Conservation (phyloP, 495 filamentous ascomycete genomes). For the Cercophora scortea region DNA sequence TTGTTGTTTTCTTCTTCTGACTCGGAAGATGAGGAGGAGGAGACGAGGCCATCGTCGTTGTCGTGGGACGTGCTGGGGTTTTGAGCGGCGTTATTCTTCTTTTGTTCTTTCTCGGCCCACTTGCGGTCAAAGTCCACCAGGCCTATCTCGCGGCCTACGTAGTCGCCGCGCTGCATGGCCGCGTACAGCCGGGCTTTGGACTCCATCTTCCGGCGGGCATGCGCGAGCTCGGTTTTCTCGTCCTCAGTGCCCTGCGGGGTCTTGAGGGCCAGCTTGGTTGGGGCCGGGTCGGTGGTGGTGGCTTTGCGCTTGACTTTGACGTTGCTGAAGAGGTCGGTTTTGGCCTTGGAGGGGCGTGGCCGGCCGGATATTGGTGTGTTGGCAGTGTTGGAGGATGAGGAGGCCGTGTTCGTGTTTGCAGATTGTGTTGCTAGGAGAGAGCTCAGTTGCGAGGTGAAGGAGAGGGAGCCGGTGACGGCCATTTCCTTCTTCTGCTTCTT, state of each 20-base stretch:
- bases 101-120: slow-evolving; percentile 63
- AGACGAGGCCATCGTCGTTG: slow-evolving; percentile 18
- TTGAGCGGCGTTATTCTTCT: slow-evolving; percentile 12
- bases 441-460: slow-evolving; percentile 71
- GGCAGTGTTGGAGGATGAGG: slow-evolving; percentile 26
- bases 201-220: slow-evolving; percentile 71
- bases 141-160: slow-evolving; percentile 46
- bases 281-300: slow-evolving; percentile 3
- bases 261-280: slow-evolving; percentile 32
- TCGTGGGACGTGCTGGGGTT: slow-evolving; percentile 32
- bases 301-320: slow-evolving; percentile 59
- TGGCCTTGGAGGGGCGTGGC: slow-evolving; percentile 57
- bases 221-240: slow-evolving; percentile 35
- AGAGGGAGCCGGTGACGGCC: slow-evolving; percentile 63
- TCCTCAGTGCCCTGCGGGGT: slow-evolving; percentile 37
- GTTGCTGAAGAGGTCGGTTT: slow-evolving; percentile 59
- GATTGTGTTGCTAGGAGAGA: slow-evolving; percentile 53
- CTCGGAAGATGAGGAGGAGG: slow-evolving; percentile 34
- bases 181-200: slow-evolving; percentile 81
- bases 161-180: slow-evolving; percentile 71
- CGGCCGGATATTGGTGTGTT: slow-evolving; percentile 38
- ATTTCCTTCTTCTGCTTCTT: slow-evolving; percentile 53
- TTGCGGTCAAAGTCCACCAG: slow-evolving; percentile 92
- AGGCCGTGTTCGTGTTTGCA: slow-evolving; percentile 1
- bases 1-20: slow-evolving; percentile 26